Evolutionary conservation across 1,139 yeast species (phyloP).

Genomic region (Kurtzmaniella natalensis): DNA sequence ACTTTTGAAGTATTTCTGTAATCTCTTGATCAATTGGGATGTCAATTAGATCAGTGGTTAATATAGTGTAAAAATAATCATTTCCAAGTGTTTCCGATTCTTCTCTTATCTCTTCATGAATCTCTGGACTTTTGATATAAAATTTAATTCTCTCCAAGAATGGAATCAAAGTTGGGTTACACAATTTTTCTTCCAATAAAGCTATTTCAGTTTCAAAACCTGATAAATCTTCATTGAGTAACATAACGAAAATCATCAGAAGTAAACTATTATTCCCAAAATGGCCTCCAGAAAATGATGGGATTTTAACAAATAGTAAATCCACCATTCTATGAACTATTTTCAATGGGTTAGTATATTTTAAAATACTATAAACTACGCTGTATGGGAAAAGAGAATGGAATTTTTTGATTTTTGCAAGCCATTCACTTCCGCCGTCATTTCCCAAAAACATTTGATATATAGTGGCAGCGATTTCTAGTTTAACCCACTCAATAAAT

Average conservation of each 20-base stretch:
- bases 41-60: constrained; percentile 16
- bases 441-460: constrained; percentile 76
- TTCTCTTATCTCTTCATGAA: constrained; percentile 19
- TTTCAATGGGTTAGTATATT: constrained; percentile 81
- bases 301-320: constrained; percentile 73
- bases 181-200: constrained; percentile 29
- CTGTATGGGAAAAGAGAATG: constrained; percentile 77
- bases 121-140: constrained; percentile 17
- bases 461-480: constrained; percentile 78
- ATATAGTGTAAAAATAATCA: constrained; percentile 24
- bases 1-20: constrained; percentile 12
- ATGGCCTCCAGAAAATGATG: constrained; percentile 35
- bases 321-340: constrained; percentile 76
- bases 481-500: constrained; percentile 75
- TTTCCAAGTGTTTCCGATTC: constrained; percentile 17
- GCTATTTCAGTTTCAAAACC: constrained; percentile 57
- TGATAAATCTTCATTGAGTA: constrained; percentile 74
- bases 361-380: constrained; percentile 67
- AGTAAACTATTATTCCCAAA: constrained; percentile 56
- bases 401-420: constrained; percentile 60
- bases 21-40: constrained; percentile 1
- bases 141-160: constrained; percentile 24
- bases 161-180: constrained; percentile 14
- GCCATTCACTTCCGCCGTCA: constrained; percentile 73
- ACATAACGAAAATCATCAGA: constrained; percentile 65